These are phyloP conservation scores for Gentiana dahurica DNA, from an alignment of 257 asterid species.

Conservation along the genomic window DNA sequence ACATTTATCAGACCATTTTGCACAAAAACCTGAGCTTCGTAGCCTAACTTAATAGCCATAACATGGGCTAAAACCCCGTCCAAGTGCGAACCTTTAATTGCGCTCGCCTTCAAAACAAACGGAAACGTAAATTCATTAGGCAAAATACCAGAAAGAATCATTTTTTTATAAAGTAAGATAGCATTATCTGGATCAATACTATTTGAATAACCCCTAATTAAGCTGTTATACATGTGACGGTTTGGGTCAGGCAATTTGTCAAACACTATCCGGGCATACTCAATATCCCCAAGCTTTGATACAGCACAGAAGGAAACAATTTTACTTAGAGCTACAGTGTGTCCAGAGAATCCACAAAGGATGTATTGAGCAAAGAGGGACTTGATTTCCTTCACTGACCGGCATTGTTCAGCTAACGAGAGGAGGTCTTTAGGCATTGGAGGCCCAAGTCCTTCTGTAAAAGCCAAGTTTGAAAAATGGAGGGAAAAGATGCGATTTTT, in stretches of 20 bases:
- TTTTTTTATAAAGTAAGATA: slow-evolving; percentile 8
- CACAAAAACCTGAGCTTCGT: slow-evolving; percentile 16
- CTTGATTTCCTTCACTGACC: slow-evolving; percentile 7
- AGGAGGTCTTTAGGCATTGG: background rate
- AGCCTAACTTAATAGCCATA: slow-evolving; percentile 16
- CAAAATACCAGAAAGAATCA: slow-evolving; percentile 7
- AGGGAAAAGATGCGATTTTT: background rate
- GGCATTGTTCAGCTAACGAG: slow-evolving; percentile 10
- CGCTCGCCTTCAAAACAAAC: slow-evolving; percentile 19
- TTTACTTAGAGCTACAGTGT: slow-evolving; percentile 13
- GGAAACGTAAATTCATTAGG: slow-evolving; percentile 23
- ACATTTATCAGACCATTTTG: slow-evolving; percentile 19
- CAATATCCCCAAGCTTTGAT: slow-evolving; percentile 12
- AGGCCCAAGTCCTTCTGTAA: background rate
- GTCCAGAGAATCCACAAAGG: slow-evolving; percentile 10
- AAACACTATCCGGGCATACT: slow-evolving; percentile 12
- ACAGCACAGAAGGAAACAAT: slow-evolving; percentile 14
- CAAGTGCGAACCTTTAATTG: background rate
- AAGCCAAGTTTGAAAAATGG: background rate
- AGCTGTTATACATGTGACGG: slow-evolving; percentile 16
- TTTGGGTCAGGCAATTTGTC: slow-evolving; percentile 9
- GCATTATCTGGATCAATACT: slow-evolving; percentile 4
- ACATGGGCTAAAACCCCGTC: slow-evolving; percentile 15
- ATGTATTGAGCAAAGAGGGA: slow-evolving; percentile 16
- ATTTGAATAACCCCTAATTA: slow-evolving; percentile 20